Conservation (phyloP, 805 yeast genomes). For the Henningerozyma blattae region DNA sequence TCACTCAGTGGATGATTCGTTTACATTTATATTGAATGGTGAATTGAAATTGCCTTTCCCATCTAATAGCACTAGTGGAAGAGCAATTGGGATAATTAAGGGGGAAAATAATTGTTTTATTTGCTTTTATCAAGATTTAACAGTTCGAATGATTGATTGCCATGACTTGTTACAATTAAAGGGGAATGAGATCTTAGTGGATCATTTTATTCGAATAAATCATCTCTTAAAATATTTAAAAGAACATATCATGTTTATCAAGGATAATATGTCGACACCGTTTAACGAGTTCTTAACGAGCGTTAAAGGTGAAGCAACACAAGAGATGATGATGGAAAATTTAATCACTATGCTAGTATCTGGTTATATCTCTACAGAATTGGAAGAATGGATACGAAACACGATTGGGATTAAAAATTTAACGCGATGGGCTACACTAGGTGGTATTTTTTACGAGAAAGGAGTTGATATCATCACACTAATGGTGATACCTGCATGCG, state of each 20-base stretch:
- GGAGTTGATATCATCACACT: conserved; percentile 36
- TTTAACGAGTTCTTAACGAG: conserved; percentile 11
- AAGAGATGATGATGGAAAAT: conserved; percentile 24
- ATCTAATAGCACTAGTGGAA: neutral
- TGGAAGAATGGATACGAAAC: conserved; percentile 50
- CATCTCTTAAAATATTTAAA: conserved; percentile 8
- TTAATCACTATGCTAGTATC: conserved; percentile 25
- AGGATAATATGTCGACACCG: conserved; percentile 11
- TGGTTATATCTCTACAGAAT: conserved; percentile 37
- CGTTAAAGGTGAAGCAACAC: conserved; percentile 8
- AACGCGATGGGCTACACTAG: conserved; percentile 40
- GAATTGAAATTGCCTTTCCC: conserved; percentile 2
- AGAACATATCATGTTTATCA: conserved; percentile 11
- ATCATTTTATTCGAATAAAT: conserved; percentile 4
- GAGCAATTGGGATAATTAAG: neutral
- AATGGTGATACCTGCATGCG: conserved; percentile 42
- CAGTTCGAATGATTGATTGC: conserved; percentile 3
- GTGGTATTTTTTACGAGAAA: conserved; percentile 39
- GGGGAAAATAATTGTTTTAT: conserved; percentile 2
- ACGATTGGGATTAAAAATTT: conserved; percentile 58
- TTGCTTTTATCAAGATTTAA: conserved; percentile 7
- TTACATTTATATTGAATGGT: conserved; percentile 11
- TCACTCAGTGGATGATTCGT: conserved; percentile 3
- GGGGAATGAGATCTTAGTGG: conserved; percentile 4
- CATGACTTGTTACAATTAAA: conserved; percentile 2